Evolutionary conservation across 371 early-diverging fungal genomes (phyloP), one percentile per base, ranked within the genome.

Genomic region (Apophysomyces variabilis): DNA sequence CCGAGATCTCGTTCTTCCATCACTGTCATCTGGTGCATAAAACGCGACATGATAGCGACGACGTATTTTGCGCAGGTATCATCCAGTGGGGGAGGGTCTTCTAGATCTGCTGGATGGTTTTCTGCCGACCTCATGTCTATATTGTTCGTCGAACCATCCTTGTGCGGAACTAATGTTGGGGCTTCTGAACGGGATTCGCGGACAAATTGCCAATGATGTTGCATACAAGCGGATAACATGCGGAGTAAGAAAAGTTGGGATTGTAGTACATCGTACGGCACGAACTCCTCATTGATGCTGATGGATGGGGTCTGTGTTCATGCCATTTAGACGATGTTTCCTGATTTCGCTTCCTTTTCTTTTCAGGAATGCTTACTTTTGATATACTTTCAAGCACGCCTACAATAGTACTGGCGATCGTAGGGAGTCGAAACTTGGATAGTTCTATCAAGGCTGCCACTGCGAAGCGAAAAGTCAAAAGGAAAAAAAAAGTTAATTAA

Each of bases 21-120:
- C 26, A 65, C 57, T 4, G 80, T 69, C 66, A 75, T 75, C 62
- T 83, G 83, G 65, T 90, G 85, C 73, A 94, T 82, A 71, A 89
- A 91, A 18, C 88, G 78, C 13, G 87, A 80, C 66, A 92, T 72
- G 18, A 87, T 79, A 59, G 78, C 79, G 8, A 93, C 79, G 5
- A 92, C 79, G 57, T 79, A 85, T 66, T 87, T 89, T 14, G 90
- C 90, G 5, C 92, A 72, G 13, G 66, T 57, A 43, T 94, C 94
- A 7, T 92, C 93, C 38, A 93, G 74, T 46, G 92, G 87, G 37
- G 92, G 93, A 38, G 94, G 94, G 67, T 92, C 93, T 16, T 84
- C 84, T 65, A 77, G 62, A 43, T 74, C 73, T 16, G 62, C 21
- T 61, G 72, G 58, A 37, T 66, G 71, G 7, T 66, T 54, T 26